A percentile compares a stretch with the other conserved stretches of the same genome.
Evolutionary conservation across 2,329 filamentous ascomycete genomes (phyloP).

Genomic region (Phialocephala sp.): DNA sequence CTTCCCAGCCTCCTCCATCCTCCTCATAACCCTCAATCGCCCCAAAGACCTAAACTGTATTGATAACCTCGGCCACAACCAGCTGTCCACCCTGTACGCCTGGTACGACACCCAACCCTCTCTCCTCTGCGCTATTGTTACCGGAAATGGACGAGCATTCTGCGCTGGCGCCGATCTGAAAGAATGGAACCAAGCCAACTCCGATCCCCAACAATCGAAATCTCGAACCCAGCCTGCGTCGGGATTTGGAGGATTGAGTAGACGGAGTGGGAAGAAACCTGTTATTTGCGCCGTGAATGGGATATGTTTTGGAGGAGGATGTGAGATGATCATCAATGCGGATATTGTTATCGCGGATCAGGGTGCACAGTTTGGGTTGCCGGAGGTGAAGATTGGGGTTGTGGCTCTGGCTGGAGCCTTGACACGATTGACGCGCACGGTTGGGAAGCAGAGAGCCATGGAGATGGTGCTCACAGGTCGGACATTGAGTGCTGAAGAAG

Average conservation of each 20-base stretch:
- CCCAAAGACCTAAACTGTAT: slow-evolving; percentile 64
- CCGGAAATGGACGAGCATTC: slow-evolving; percentile 67
- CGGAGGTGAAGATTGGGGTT: slow-evolving; percentile 74
- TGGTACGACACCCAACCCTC: slow-evolving; percentile 68
- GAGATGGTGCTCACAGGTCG: slow-evolving; percentile 74
- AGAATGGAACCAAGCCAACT: slow-evolving; percentile 62
- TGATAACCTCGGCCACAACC: slow-evolving; percentile 41
- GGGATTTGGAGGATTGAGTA: slow-evolving; percentile 71
- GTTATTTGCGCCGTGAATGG: slow-evolving; percentile 80
- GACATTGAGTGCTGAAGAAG: slow-evolving; percentile 62
- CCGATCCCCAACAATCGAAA: slow-evolving; percentile 19
- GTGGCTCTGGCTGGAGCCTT: slow-evolving; percentile 74
- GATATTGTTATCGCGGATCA: slow-evolving; percentile 71
- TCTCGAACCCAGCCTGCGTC: slow-evolving; percentile 40
- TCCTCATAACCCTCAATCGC: slow-evolving; percentile 66
- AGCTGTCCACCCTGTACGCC: slow-evolving; percentile 54
- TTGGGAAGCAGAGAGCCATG: slow-evolving; percentile 72
- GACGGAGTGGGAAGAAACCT: slow-evolving; percentile 73
- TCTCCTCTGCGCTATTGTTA: slow-evolving; percentile 65
- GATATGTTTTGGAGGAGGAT: slow-evolving; percentile 74
- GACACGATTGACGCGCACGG: slow-evolving; percentile 66
- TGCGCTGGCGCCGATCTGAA: slow-evolving; percentile 73
- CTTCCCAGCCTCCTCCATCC: slow-evolving; percentile 59
- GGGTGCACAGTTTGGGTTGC: slow-evolving; percentile 67
- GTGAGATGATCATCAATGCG: slow-evolving; percentile 76